Conservation (phyloP, 305 asterid genomes). For the Fraxinus nigra region DNA sequence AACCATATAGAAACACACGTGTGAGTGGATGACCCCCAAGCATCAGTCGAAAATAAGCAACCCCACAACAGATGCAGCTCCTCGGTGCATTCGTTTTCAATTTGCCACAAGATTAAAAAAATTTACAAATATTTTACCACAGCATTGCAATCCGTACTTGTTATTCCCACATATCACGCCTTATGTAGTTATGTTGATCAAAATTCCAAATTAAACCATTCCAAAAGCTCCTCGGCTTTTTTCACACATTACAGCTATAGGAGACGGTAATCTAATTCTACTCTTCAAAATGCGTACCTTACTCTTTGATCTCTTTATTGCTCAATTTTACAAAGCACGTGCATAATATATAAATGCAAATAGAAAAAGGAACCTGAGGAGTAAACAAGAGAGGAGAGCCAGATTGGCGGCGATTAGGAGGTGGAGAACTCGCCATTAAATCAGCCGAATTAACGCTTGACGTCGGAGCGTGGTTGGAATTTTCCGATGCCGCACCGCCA, state of each 20-base stretch:
- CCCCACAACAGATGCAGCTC: not conserved
- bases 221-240: not conserved
- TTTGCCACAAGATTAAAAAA: slow-evolving; percentile 10
- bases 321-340: not conserved
- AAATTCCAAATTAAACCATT: not conserved
- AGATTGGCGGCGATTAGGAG: slow-evolving; percentile 40
- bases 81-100: not conserved
- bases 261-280: not conserved
- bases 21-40: not conserved
- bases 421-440: slow-evolving; percentile 49
- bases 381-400: slow-evolving; percentile 45
- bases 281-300: not conserved
- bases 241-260: not conserved
- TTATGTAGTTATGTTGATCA: not conserved
- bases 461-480: slow-evolving; percentile 30
- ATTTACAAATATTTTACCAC: not conserved
- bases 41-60: not conserved
- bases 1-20: not conserved
- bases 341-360: not conserved
- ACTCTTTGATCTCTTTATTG: not conserved
- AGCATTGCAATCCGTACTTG: not conserved
- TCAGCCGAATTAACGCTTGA: slow-evolving; percentile 38
- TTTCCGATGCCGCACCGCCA: slow-evolving; percentile 27
- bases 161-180: not conserved
- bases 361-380: slow-evolving; percentile 42